Evolutionary conservation across 345 rosid genomes (phyloP).

Genomic region (Psidium guajava): DNA sequence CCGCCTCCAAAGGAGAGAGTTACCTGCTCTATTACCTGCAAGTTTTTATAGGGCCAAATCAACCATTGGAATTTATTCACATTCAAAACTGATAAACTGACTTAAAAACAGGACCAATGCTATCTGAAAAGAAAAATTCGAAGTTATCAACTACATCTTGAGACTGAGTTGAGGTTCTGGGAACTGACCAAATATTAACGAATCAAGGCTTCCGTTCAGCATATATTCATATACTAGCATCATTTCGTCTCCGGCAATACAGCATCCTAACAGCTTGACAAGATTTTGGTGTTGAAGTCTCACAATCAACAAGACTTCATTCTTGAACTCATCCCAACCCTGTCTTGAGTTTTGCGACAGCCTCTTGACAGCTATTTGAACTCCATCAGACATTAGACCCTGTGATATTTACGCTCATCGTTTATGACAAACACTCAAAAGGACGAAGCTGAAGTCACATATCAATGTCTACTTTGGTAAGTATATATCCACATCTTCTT

Average conservation of each 20-base stretch:
- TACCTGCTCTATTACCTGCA: background rate
- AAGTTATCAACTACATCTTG: background rate
- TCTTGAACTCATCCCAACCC: background rate
- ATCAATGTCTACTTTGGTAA: background rate
- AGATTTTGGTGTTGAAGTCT: constrained; percentile 8
- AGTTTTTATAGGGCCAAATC: background rate
- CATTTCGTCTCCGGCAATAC: background rate
- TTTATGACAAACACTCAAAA: background rate
- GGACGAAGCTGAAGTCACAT: background rate
- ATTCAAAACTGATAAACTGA: background rate
- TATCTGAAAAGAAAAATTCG: background rate
- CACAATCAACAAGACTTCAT: background rate
- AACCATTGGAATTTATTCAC: background rate
- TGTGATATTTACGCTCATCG: background rate
- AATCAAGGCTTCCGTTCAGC: background rate
- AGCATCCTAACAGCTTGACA: background rate
- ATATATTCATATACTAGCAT: background rate
- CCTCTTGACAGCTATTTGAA: constrained; percentile 6
- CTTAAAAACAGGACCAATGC: background rate
- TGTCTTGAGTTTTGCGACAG: background rate
- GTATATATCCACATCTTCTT: background rate
- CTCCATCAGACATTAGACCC: constrained; percentile 4
- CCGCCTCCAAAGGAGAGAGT: background rate
- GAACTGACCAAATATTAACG: background rate
- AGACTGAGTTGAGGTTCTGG: background rate